These are phyloP conservation scores for Pseudocercospora musae DNA, from an alignment of 2,329 filamentous ascomycete genomes.

Conservation along the genomic window DNA sequence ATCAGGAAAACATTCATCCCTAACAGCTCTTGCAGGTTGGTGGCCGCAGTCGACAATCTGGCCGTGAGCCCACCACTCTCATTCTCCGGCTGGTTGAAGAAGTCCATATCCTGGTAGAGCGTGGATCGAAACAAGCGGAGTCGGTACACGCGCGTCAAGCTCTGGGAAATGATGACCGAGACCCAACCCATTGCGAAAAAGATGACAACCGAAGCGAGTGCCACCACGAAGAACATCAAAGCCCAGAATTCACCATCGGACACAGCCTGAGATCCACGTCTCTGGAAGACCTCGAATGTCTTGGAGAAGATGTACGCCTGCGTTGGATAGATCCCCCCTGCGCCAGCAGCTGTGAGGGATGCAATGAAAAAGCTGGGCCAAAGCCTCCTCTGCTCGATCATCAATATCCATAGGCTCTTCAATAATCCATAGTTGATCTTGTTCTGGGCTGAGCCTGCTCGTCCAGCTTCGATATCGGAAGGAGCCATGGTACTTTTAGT, in stretches of 20 bases:
- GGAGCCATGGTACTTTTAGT: not conserved
- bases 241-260: conserved; percentile 50
- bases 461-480: not conserved
- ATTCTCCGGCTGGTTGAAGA: conserved; percentile 65
- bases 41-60: conserved; percentile 43
- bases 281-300: conserved; percentile 47
- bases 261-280: conserved; percentile 35
- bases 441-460: conserved; percentile 14
- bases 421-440: conserved; percentile 32
- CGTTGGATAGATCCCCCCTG: conserved; percentile 45
- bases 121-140: conserved; percentile 31
- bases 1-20: conserved; percentile 41
- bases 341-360: conserved; percentile 32
- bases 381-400: conserved; percentile 34
- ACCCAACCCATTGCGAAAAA: conserved; percentile 46
- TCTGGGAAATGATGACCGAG: conserved; percentile 5
- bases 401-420: conserved; percentile 35
- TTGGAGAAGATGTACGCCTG: conserved; percentile 51
- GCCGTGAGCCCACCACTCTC: conserved; percentile 42
- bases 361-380: conserved; percentile 39
- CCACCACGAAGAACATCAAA: conserved; percentile 55
- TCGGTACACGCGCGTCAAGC: conserved; percentile 32
- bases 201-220: conserved; percentile 44
- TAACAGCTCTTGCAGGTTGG: conserved; percentile 55
- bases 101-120: conserved; percentile 42